Evolutionary conservation across 1,139 yeast species (phyloP).

Genomic region (Candida mesenterica): DNA sequence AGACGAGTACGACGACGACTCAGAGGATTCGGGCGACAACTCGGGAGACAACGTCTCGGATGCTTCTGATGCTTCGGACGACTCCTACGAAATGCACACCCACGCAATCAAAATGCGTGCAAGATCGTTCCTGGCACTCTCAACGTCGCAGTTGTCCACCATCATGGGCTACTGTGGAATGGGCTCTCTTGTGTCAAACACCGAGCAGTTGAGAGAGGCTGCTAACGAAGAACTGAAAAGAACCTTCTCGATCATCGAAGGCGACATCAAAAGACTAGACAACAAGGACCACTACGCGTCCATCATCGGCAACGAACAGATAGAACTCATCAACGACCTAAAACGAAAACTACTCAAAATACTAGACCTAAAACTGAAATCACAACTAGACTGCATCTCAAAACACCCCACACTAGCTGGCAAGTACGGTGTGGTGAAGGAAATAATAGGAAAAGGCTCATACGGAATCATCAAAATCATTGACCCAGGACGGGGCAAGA

Average conservation of each 20-base stretch:
- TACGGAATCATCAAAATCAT: slow-evolving; percentile 77
- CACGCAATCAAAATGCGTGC: slow-evolving; percentile 27
- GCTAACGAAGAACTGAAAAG: slow-evolving; percentile 37
- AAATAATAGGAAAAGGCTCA: slow-evolving; percentile 80
- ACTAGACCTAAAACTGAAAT: not conserved
- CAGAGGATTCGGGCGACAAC: slow-evolving; percentile 3
- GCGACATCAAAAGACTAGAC: slow-evolving; percentile 22
- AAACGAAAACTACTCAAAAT: slow-evolving; percentile 35
- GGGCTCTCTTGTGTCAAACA: slow-evolving; percentile 13
- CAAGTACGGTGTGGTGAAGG: slow-evolving; percentile 78
- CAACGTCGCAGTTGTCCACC: slow-evolving; percentile 25
- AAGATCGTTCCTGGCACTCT: slow-evolving; percentile 13
- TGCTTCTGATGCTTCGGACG: slow-evolving; percentile 27
- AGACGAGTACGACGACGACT: slow-evolving; percentile 8
- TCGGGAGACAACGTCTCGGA: slow-evolving; percentile 15
- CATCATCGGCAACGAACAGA: slow-evolving; percentile 57
- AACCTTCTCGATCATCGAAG: slow-evolving; percentile 32
- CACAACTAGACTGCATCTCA: slow-evolving; percentile 11
- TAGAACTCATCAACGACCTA: slow-evolving; percentile 48
- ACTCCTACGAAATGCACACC: slow-evolving; percentile 20
- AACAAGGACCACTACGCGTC: slow-evolving; percentile 34
- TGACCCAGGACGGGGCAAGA: slow-evolving; percentile 43
- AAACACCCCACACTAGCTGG: slow-evolving; percentile 38
- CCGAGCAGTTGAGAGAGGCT: slow-evolving; percentile 18
- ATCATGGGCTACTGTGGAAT: slow-evolving; percentile 39